A percentile compares a stretch with the other conserved stretches of the same genome.
Evolutionary conservation across 495 filamentous ascomycete species (phyloP).

Genomic region (Amniculicola lignicola): DNA sequence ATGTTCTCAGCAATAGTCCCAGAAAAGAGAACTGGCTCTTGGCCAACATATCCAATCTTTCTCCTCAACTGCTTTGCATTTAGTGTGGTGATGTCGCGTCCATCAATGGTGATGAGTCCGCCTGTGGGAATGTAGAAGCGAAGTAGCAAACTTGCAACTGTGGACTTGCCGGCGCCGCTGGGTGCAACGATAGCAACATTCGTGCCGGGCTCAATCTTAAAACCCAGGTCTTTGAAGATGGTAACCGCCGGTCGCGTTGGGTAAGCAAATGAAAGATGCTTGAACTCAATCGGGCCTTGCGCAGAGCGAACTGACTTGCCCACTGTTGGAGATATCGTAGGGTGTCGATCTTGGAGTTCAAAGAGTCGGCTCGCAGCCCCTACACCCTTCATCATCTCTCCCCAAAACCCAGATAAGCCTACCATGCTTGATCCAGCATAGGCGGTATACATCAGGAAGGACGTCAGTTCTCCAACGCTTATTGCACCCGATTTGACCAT

Average conservation of each 20-base stretch:
- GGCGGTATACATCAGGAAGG: slow-evolving; percentile 95
- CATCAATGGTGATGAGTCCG: slow-evolving; percentile 80
- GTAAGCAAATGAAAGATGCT: slow-evolving; percentile 81
- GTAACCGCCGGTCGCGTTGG: slow-evolving; percentile 84
- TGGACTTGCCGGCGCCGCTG: slow-evolving; percentile 91
- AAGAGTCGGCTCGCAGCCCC: slow-evolving; percentile 93
- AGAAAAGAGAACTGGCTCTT: slow-evolving; percentile 95
- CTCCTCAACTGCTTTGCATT: slow-evolving; percentile 93
- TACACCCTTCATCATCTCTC: slow-evolving; percentile 97
- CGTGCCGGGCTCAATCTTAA: slow-evolving; percentile 84
- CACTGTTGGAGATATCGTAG: slow-evolving; percentile 77
- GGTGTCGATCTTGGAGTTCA: slow-evolving; percentile 89
- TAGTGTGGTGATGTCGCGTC: slow-evolving; percentile 76
- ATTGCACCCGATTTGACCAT: slow-evolving; percentile 85
- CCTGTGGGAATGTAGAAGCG: slow-evolving; percentile 83
- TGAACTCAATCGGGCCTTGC: slow-evolving; percentile 81
- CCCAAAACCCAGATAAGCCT: slow-evolving; percentile 92
- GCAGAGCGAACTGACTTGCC: slow-evolving; percentile 75
- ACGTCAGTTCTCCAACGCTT: slow-evolving; percentile 88
- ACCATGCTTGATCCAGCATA: slow-evolving; percentile 91
- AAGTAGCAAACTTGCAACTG: slow-evolving; percentile 81
- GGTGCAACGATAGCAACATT: slow-evolving; percentile 97
- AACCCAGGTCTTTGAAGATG: slow-evolving; percentile 86
- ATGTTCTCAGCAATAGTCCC: slow-evolving; percentile 97
- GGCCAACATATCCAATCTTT: slow-evolving; percentile 89